Conservation (phyloP, 208 protist genomes). For the Strigomonas culicis region DNA sequence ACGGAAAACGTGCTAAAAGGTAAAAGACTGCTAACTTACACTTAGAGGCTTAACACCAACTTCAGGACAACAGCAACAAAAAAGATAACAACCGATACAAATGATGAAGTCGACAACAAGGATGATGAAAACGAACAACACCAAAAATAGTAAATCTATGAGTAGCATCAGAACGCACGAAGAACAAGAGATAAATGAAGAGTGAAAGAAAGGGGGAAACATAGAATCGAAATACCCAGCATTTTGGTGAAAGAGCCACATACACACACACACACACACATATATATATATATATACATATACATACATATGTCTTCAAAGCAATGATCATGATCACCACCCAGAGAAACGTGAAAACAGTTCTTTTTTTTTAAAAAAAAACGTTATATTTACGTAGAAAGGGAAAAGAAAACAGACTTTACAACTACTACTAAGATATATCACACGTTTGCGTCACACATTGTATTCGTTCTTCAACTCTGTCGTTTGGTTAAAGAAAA, state of each 20-base stretch:
- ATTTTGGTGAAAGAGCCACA: neutral
- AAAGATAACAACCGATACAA: slow-evolving; percentile 3
- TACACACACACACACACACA: neutral
- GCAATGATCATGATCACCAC: neutral
- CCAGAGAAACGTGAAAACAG: neutral
- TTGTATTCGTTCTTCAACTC: neutral
- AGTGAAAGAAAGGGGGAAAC: neutral
- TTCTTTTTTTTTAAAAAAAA: neutral
- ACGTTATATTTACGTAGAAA: neutral
- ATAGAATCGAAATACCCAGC: slow-evolving; percentile 6
- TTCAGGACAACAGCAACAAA: slow-evolving; percentile 3
- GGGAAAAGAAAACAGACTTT: neutral
- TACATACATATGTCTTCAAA: slow-evolving; percentile 8
- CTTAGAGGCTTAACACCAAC: too few relatives aligned
- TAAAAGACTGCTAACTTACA: neutral
- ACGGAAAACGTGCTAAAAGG: neutral
- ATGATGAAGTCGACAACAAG: neutral
- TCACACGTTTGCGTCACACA: neutral
- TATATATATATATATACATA: slow-evolving; percentile 14
- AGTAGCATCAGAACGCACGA: neutral
- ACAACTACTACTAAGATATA: neutral
- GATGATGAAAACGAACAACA: neutral
- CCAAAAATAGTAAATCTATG: too few relatives aligned
- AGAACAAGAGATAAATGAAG: neutral
- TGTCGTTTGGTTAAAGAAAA: slow-evolving; percentile 1